Conservation (phyloP, 768 basidiomycete genomes). For the Suillus tomentosus region DNA sequence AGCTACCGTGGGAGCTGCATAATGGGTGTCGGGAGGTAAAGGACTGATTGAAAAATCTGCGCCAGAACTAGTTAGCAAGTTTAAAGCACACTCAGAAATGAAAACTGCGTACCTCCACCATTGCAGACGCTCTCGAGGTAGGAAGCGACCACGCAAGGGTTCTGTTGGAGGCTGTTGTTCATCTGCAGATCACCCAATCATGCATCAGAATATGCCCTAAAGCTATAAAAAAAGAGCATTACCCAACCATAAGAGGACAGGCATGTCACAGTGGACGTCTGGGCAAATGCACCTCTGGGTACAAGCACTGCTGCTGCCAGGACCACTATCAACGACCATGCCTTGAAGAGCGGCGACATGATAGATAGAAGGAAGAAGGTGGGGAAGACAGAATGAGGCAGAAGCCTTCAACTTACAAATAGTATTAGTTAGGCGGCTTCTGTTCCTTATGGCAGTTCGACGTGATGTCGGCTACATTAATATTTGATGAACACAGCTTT, state of each 20-base stretch:
- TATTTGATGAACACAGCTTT: not conserved
- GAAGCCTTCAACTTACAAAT: not conserved
- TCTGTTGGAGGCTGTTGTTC: slow-evolving; percentile 47
- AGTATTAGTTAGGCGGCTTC: not conserved
- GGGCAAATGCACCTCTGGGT: slow-evolving; percentile 23
- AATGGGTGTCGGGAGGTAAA: slow-evolving; percentile 36
- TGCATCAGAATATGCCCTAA: slow-evolving; percentile 4
- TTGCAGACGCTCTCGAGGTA: slow-evolving; percentile 45
- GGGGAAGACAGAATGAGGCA: not conserved
- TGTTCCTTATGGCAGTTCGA: slow-evolving; percentile 20
- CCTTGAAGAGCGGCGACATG: slow-evolving; percentile 11
- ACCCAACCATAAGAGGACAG: slow-evolving; percentile 30
- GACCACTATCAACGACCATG: slow-evolving; percentile 22
- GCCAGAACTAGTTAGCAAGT: slow-evolving; percentile 8
- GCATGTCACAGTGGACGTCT: slow-evolving; percentile 27
- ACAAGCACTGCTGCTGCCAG: slow-evolving; percentile 22
- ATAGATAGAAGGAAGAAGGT: slow-evolving; percentile 13
- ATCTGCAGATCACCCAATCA: slow-evolving; percentile 22
- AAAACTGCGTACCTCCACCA: slow-evolving; percentile 39
- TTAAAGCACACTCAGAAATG: slow-evolving; percentile 12
- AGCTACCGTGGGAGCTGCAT: slow-evolving; percentile 36
- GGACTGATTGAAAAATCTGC: slow-evolving; percentile 41
- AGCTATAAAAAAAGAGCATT: slow-evolving; percentile 6
- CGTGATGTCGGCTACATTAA: not conserved
- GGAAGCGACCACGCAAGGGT: slow-evolving; percentile 48